A percentile compares a stretch with the other conserved stretches of the same genome.
Evolutionary conservation across 1,284 basidiomycete genomes (phyloP).

Genomic region (Fomitiporia mediterranea): DNA sequence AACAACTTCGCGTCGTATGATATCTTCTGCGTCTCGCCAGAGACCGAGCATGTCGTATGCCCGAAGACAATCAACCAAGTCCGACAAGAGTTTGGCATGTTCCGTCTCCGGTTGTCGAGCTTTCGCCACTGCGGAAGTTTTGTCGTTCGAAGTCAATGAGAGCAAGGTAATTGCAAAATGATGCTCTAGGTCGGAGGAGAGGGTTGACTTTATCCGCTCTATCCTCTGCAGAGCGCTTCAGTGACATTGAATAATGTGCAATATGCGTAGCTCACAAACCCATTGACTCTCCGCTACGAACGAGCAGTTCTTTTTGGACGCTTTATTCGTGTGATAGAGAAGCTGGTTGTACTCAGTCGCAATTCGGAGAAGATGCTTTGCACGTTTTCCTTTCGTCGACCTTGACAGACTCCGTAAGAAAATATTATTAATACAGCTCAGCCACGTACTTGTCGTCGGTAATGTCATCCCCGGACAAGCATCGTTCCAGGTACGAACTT

Average conservation of each 20-base stretch:
- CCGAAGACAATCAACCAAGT: constrained; percentile 73
- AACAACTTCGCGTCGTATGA: constrained; percentile 68
- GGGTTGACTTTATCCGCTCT: constrained; percentile 19
- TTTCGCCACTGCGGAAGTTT: constrained; percentile 38
- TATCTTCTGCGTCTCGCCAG: constrained; percentile 83
- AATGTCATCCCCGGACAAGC: constrained; percentile 26
- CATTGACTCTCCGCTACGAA: constrained; percentile 82
- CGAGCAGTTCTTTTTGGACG: constrained; percentile 64
- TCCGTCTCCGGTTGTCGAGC: constrained; percentile 48
- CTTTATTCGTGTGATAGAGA: constrained; percentile 86
- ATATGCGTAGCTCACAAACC: constrained; percentile 51
- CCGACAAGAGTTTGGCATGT: constrained; percentile 54
- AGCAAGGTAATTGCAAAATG: constrained; percentile 17
- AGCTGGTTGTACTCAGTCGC: constrained; percentile 90
- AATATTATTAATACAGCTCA: neutral
- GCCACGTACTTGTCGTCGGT: constrained; percentile 36
- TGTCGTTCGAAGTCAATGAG: constrained; percentile 43
- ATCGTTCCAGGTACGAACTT: constrained; percentile 9
- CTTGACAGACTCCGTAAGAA: constrained; percentile 31
- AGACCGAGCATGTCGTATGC: constrained; percentile 80
- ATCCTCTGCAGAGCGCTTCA: constrained; percentile 14
- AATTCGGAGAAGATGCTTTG: constrained; percentile 82
- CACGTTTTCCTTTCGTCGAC: constrained; percentile 51
- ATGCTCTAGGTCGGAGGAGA: constrained; percentile 18
- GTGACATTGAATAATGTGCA: constrained; percentile 18